Evolutionary conservation across 2,329 filamentous ascomycete species (phyloP).

Genomic region (Penicillium sp.): DNA sequence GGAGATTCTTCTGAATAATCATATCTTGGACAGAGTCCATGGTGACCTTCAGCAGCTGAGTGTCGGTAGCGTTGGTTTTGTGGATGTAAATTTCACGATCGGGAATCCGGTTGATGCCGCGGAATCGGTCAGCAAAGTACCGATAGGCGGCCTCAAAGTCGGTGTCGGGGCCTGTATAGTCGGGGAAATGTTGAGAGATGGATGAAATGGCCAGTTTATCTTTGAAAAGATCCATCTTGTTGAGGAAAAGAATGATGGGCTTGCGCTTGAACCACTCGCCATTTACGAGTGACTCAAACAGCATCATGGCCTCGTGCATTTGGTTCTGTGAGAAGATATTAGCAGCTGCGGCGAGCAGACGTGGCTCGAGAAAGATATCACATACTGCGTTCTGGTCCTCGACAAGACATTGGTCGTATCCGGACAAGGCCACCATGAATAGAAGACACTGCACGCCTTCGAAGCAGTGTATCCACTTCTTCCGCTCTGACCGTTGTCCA

Average conservation of each 20-base stretch:
- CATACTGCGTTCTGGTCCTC: conserved; percentile 95
- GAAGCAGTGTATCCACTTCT: conserved; percentile 98
- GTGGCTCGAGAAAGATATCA: conserved; percentile 21
- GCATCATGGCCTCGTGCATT: conserved; percentile 88
- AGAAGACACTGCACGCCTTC: conserved; percentile 91
- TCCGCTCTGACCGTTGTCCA: conserved; percentile 87
- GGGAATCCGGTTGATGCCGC: conserved; percentile 69
- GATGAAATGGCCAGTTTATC: conserved; percentile 73
- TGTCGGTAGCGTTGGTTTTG: conserved; percentile 65
- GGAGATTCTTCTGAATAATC: conserved; percentile 82
- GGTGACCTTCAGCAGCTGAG: conserved; percentile 80
- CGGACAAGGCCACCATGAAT: conserved; percentile 93
- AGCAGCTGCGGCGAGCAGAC: not conserved
- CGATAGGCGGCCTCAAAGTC: conserved; percentile 76
- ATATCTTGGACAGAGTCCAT: conserved; percentile 87
- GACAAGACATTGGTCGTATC: conserved; percentile 93
- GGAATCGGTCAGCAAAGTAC: conserved; percentile 83
- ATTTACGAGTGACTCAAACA: conserved; percentile 84
- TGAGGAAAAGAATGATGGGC: conserved; percentile 80
- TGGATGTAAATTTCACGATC: conserved; percentile 63
- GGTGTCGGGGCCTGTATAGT: conserved; percentile 72
- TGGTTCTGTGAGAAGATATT: conserved; percentile 65
- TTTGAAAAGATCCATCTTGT: conserved; percentile 86
- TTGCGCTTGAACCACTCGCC: conserved; percentile 85
- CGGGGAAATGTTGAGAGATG: conserved; percentile 75